A percentile compares a stretch with the other conserved stretches of the same genome.
Evolutionary conservation across 2,329 filamentous ascomycete genomes (phyloP).

Genomic region (Ascocoryne sarcoides): DNA sequence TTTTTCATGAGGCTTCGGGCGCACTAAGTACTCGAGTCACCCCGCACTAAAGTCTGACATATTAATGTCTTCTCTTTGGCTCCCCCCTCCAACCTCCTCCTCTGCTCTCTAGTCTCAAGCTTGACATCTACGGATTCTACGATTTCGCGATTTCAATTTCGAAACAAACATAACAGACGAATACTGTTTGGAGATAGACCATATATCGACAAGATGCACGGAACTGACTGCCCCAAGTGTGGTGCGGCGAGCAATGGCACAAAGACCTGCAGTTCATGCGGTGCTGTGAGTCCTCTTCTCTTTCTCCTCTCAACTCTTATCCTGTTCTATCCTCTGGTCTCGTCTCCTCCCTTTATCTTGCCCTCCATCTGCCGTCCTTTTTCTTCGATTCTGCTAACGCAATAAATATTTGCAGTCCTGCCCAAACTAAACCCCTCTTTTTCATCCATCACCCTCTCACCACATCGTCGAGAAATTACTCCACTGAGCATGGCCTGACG

Average conservation of each 20-base stretch:
- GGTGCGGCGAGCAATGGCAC: conserved; percentile 17
- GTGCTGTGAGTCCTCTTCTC: conserved; percentile 18
- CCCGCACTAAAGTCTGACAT: no score
- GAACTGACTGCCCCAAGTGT: conserved; percentile 23
- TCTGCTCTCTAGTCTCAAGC: no score
- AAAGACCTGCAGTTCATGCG: conserved; percentile 24
- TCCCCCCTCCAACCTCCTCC: no score
- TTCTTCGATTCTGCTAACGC: neutral
- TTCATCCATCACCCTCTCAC: neutral
- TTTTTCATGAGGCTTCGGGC: no score
- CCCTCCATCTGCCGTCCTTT: neutral
- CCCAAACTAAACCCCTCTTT: conserved; percentile 13
- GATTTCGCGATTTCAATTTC: no score
- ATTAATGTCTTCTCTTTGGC: no score
- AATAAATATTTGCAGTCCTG: conserved; percentile 8
- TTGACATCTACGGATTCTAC: no score
- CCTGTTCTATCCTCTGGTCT: no score
- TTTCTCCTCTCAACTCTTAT: neutral
- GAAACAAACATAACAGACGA: no score
- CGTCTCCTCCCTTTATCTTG: no score
- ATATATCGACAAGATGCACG: conserved; percentile 25
- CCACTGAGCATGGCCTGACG: neutral
- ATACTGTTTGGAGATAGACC: no score
- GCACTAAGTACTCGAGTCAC: no score
- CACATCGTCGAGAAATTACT: neutral